Percentiles rank a stretch among this genome's conserved stretches.
Evolutionary conservation across 257 asterid genomes (phyloP).

Genomic region (Ilex aquifolium): DNA sequence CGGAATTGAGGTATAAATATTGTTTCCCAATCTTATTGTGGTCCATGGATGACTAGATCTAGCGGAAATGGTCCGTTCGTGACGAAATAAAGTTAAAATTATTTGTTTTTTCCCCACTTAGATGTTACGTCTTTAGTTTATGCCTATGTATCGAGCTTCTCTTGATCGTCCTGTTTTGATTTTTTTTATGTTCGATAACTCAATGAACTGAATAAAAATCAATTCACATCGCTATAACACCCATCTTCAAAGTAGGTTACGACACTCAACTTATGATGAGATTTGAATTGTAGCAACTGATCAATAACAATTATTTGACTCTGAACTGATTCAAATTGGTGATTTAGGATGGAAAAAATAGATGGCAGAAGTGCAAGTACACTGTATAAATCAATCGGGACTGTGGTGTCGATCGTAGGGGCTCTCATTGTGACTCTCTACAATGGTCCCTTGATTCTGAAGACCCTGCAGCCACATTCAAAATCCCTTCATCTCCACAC

Average conservation of each 20-base stretch:
- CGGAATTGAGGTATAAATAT: no score
- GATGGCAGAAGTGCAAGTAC: conserved; percentile 34
- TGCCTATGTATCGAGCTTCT: no score
- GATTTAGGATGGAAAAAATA: conserved; percentile 48
- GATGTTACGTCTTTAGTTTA: no score
- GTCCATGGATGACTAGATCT: no score
- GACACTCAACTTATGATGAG: background rate
- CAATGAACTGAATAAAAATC: no score
- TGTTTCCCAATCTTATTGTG: no score
- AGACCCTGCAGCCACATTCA: conserved; percentile 13
- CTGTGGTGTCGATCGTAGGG: conserved; percentile 40
- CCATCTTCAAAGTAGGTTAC: background rate
- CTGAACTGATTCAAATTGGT: background rate
- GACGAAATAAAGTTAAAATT: no score
- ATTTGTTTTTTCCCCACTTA: no score
- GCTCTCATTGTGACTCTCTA: conserved; percentile 48
- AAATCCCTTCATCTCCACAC: conserved; percentile 16
- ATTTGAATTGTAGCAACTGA: no score
- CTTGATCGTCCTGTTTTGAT: no score
- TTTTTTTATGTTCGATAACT: no score
- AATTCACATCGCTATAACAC: background rate
- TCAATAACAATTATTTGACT: background rate
- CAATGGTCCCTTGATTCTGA: conserved; percentile 44
- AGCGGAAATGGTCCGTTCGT: no score
- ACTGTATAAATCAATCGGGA: conserved; percentile 45